Base-by-base conservation (phyloP, 805 yeast species). In the Kluyveromyces nonfermentans region DNA sequence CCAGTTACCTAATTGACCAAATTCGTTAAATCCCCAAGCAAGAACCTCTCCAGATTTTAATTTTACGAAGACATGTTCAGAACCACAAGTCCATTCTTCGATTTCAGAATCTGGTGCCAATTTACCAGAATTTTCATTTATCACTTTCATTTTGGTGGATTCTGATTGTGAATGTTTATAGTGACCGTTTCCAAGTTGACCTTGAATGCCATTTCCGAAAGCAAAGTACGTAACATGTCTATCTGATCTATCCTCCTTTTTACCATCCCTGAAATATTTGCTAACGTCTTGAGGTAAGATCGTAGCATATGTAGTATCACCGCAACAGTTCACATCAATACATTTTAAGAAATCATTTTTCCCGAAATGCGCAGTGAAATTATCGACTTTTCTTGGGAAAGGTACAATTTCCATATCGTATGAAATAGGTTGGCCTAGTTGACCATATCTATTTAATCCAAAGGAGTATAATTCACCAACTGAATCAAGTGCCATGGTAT, bases 361-460 rank as follows among this genome's bases (percentile, higher is more conserved):
- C 44, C 59, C 61, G 55, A 69, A 71, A 58, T 68, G 70, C 33
- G 65, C 62, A 7, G 57, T 54, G 33, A 75, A 63, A 2, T 69
- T 56, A 3, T 68, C 67, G 25, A 81, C 56, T 47, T 68, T 67
- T 36, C 71, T 74, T 2, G 98, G 98, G 33, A 78, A 75, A 4
- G 95, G 76, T 37, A 82, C 71, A 36, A 74, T 67, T 53, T 83
- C 90, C 15, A 82, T 77, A 46, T 77, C 77, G 57, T 78, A 78
- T 18, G 74, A 69, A 39, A 83, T 80, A 7, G 78, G 78, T 38
- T 77, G 70, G 9, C 90, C 96, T 44, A 90, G 69, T 56, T 93
- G 90, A n/a, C 97, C 97, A 60, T 67, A 77, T 3, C 76, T 70
- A 60, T 90, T 90, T 46, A 76, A 75, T 19, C 98, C 98, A 77